Conservation (phyloP, 2,329 filamentous ascomycete genomes). For the Gnomoniopsis smithogilvyi region DNA sequence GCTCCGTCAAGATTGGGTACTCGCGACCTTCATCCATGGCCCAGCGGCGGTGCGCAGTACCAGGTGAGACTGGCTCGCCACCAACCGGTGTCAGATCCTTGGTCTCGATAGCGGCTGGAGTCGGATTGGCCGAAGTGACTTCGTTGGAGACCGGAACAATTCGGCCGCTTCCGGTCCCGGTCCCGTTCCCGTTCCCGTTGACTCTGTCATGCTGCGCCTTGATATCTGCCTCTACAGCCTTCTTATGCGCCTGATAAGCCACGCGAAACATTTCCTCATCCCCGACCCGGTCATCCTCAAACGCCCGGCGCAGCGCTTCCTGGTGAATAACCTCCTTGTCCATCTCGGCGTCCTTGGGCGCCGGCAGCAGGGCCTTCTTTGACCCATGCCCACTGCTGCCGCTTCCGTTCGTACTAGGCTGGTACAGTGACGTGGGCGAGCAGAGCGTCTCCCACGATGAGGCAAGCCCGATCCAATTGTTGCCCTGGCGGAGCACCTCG, state of each 20-base stretch:
- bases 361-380: slow-evolving; percentile 25
- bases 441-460: slow-evolving; percentile 71
- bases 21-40: slow-evolving; percentile 64
- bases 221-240: slow-evolving; percentile 53
- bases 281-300: slow-evolving; percentile 65
- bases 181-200: slow-evolving; percentile 18
- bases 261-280: slow-evolving; percentile 65
- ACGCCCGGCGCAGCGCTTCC: slow-evolving; percentile 63
- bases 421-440: slow-evolving; percentile 48
- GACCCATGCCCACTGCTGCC: slow-evolving; percentile 22
- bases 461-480: slow-evolving; percentile 67
- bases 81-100: not conserved
- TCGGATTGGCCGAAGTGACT: not conserved
- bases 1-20: slow-evolving; percentile 66
- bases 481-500: slow-evolving; percentile 64
- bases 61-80: not conserved
- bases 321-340: slow-evolving; percentile 52
- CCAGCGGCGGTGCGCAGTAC: slow-evolving; percentile 48
- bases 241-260: slow-evolving; percentile 59
- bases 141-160: slow-evolving; percentile 1
- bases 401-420: not conserved
- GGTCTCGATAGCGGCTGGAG: not conserved
- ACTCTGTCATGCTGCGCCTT: slow-evolving; percentile 15
- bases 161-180: slow-evolving; percentile 7
- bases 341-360: slow-evolving; percentile 21